Evolutionary conservation across 805 yeast species (phyloP), one percentile per base, ranked within the genome.

Genomic region (Teunomyces gatunensis): DNA sequence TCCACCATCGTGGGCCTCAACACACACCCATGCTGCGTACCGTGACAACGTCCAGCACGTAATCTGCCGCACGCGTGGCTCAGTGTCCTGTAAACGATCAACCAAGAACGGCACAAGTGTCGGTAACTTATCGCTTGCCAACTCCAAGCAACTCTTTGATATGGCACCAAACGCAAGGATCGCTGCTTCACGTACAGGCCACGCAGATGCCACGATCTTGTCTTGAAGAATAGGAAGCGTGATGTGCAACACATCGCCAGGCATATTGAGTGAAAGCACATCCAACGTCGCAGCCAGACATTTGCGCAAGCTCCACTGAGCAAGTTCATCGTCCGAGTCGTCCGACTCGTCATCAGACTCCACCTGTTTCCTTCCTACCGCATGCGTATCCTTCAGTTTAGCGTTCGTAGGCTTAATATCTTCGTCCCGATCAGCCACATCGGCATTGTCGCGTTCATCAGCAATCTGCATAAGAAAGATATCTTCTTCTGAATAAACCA

Each of bases 31-130:
- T 2, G 78, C 59, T 0, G 94, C 79, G 63, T 85, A 94, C 47
- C 98, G 77, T 39, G 96, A 85, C 40, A 94, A 69, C 0, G 98
- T 88, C 99, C 99, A 94, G 71, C 98, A 92, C 0, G 96, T 73
- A 45, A 94, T 94, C 65, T 89, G 96, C 54, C 98, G 78, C 4
- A 94, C 96, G 17, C 96, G 79, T 6, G 96, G 84, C 66, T 90
- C 85, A 4, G 65, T 58, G 63, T 91, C 97, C 46, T 74, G 74
- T 49, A 91, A 69, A 58, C 95, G 75, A 48, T 89, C 89, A 23
- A 90, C 90, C 51, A 94, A 73, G 61, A 84, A 90, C 32, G 96
- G 96, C 29, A 92, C 83, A 41, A 94, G 70, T 25, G 83, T 79
- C 2, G 97, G 96, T 35, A 94, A 71, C 56, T 87, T 87, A 35